These are phyloP conservation scores for Parachaetomium inaequale DNA, from an alignment of 495 filamentous ascomycete species.

Conservation along the genomic window DNA sequence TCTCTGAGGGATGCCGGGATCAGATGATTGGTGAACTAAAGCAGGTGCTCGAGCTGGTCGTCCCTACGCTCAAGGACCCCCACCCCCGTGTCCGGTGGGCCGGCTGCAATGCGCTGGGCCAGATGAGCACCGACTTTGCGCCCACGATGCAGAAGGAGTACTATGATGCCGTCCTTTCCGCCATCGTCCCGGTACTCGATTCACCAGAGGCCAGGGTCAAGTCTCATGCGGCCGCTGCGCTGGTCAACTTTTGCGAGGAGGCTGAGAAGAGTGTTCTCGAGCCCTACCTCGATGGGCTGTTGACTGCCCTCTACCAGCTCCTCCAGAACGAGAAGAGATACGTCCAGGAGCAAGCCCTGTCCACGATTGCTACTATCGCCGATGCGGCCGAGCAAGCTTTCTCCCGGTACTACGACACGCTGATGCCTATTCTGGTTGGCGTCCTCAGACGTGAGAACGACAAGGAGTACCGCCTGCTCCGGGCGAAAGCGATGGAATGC, in stretches of 20 bases:
- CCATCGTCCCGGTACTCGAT: slow-evolving; percentile 88
- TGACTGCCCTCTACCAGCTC: slow-evolving; percentile 76
- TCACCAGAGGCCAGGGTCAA: slow-evolving; percentile 91
- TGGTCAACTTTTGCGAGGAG: slow-evolving; percentile 99
- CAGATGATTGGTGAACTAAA: slow-evolving; percentile 92
- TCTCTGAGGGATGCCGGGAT: slow-evolving; percentile 95
- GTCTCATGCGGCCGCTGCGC: slow-evolving; percentile 90
- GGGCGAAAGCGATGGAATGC: slow-evolving; percentile 99
- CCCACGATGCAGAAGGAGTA: slow-evolving; percentile 98
- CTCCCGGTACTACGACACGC: slow-evolving; percentile 86
- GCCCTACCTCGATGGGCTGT: slow-evolving; percentile 86
- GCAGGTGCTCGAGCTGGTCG: slow-evolving; percentile 88
- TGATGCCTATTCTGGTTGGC: slow-evolving; percentile 92
- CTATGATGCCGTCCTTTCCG: slow-evolving; percentile 75
- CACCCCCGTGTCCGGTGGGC: slow-evolving; percentile 97
- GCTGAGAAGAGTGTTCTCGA: slow-evolving; percentile 89
- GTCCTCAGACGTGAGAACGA: slow-evolving; percentile 84
- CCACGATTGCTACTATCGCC: slow-evolving; percentile 97
- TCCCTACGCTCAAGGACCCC: slow-evolving; percentile 84
- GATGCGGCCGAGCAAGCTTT: slow-evolving; percentile 96
- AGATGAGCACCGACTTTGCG: slow-evolving; percentile 99
- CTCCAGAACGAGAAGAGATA: slow-evolving; percentile 88
- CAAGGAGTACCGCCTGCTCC: slow-evolving; percentile 85
- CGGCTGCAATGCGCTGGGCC: slow-evolving; percentile 96
- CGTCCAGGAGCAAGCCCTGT: slow-evolving; percentile 96